Percentiles rank a stretch among this genome's conserved stretches.
Evolutionary conservation across 2,329 filamentous ascomycete species (phyloP).

Genomic region (Neoscytalidium dimidiatum): DNA sequence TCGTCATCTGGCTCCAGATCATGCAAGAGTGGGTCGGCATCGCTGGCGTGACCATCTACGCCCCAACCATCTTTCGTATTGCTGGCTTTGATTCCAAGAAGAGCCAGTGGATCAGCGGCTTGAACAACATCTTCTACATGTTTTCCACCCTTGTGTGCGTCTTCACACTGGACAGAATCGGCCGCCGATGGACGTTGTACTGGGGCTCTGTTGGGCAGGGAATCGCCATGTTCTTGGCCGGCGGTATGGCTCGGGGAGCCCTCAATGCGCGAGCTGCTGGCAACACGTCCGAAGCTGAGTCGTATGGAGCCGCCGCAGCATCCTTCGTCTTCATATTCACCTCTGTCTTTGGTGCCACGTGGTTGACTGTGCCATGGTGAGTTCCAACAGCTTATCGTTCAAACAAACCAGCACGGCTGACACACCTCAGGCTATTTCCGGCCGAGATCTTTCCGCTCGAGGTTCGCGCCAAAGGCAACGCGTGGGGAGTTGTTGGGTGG

Average conservation of each 20-base stretch:
- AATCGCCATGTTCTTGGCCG: conserved; percentile 68
- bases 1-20: conserved; percentile 72
- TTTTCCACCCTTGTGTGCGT: conserved; percentile 69
- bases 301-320: conserved; percentile 65
- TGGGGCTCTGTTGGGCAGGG: conserved; percentile 67
- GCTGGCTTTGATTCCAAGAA: conserved; percentile 62
- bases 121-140: conserved; percentile 59
- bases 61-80: conserved; percentile 63
- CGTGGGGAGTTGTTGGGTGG: conserved; percentile 77
- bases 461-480: conserved; percentile 72
- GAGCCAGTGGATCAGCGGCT: conserved; percentile 43
- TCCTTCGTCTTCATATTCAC: conserved; percentile 73
- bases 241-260: conserved; percentile 60
- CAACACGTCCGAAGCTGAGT: conserved; percentile 48
- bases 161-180: conserved; percentile 69
- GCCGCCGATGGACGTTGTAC: conserved; percentile 68
- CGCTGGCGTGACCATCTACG: conserved; percentile 66
- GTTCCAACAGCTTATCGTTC: conserved; percentile 29
- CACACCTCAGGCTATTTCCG: conserved; percentile 53
- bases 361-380: conserved; percentile 57
- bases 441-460: conserved; percentile 74
- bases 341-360: conserved; percentile 64
- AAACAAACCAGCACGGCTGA: conserved; percentile 23
- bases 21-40: conserved; percentile 72
- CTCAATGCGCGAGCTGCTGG: conserved; percentile 51